Conservation (phyloP, 108 stramenopile species). For the Skeletonema potamos region DNA sequence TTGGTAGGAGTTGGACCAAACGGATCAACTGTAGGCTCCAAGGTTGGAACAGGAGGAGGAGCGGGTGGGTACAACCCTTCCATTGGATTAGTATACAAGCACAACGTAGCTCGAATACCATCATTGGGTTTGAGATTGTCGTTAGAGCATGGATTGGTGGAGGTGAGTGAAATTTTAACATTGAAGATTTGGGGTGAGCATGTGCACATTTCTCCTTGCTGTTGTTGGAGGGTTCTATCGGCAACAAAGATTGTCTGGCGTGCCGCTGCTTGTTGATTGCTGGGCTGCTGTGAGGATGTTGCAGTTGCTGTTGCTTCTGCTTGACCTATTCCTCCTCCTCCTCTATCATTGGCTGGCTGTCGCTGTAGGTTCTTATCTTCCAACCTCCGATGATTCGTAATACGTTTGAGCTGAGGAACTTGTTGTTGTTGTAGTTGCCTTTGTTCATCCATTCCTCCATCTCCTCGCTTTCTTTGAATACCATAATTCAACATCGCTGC, state of each 20-base stretch:
- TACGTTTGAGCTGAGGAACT: neutral
- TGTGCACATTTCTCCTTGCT: neutral
- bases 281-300: too few relatives aligned
- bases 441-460: neutral
- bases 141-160: neutral
- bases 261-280: too few relatives aligned
- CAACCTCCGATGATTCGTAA: neutral
- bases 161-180: neutral
- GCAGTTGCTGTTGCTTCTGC: too few relatives aligned
- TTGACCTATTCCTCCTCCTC: too few relatives aligned
- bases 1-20: too few relatives aligned
- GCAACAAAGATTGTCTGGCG: too few relatives aligned
- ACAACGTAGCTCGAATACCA: slow-evolving; percentile 27
- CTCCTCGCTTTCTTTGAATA: neutral
- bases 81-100: slow-evolving; percentile 3
- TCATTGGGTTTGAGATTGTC: slow-evolving; percentile 10
- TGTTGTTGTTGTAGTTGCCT: too few relatives aligned
- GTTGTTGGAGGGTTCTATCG: neutral
- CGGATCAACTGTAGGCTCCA: slow-evolving; percentile 3
- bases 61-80: neutral
- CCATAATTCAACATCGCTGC: too few relatives aligned
- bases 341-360: neutral
- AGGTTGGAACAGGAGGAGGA: neutral
- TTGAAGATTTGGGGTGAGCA: neutral
- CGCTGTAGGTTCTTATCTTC: neutral